These are phyloP conservation scores for Lipomyces starkeyi DNA, from an alignment of 805 yeast genomes.

Conservation along the genomic window DNA sequence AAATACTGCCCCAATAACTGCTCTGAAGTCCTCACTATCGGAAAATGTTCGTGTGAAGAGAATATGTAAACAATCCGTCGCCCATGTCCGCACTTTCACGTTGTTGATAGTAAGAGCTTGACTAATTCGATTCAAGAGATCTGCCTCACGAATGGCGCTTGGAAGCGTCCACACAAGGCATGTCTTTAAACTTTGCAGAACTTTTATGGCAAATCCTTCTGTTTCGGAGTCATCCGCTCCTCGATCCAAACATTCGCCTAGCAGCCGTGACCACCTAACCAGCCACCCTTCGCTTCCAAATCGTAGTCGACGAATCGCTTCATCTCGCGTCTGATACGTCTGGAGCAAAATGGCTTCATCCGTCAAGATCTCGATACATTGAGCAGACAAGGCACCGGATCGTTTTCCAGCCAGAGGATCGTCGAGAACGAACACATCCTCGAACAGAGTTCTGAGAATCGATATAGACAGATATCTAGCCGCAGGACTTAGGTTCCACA, in stretches of 20 bases:
- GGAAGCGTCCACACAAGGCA: slow-evolving; percentile 93
- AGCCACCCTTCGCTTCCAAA: slow-evolving; percentile 87
- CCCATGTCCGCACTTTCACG: slow-evolving; percentile 65
- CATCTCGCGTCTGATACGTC: slow-evolving; percentile 70
- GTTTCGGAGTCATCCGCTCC: slow-evolving; percentile 49
- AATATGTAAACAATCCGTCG: slow-evolving; percentile 89
- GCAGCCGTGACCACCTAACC: slow-evolving; percentile 66
- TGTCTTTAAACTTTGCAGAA: slow-evolving; percentile 82
- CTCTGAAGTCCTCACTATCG: slow-evolving; percentile 70
- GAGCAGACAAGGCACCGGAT: slow-evolving; percentile 74
- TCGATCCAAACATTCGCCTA: slow-evolving; percentile 54
- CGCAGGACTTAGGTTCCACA: slow-evolving; percentile 71
- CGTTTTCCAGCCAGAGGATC: slow-evolving; percentile 89
- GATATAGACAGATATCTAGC: slow-evolving; percentile 79
- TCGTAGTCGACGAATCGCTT: slow-evolving; percentile 63
- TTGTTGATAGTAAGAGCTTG: slow-evolving; percentile 49
- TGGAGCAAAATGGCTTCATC: slow-evolving; percentile 67
- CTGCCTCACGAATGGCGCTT: slow-evolving; percentile 66
- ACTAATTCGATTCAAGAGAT: slow-evolving; percentile 68
- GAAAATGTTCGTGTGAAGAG: slow-evolving; percentile 80
- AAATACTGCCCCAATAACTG: slow-evolving; percentile 80
- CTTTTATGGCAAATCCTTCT: slow-evolving; percentile 61
- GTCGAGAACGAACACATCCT: slow-evolving; percentile 88
- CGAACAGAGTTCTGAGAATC: slow-evolving; percentile 84
- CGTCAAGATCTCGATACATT: slow-evolving; percentile 82